Conservation (phyloP, 2,329 filamentous ascomycete genomes). For the Fusarium pseudoanthophilum region DNA sequence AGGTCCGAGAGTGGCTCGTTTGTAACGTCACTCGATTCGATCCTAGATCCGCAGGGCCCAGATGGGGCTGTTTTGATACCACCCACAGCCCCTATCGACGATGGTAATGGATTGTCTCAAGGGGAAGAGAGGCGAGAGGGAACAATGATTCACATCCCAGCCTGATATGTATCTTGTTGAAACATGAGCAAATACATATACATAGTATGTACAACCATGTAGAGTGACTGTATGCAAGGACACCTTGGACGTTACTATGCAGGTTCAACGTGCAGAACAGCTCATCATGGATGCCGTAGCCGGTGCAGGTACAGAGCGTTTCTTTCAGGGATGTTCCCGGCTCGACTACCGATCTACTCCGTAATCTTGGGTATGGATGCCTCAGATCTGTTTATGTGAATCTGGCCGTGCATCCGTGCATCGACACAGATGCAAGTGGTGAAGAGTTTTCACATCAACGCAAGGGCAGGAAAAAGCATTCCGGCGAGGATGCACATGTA, state of each 20-base stretch:
- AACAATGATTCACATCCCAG: conserved; percentile 2
- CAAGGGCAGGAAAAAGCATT: conserved; percentile 15
- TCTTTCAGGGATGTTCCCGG: conserved; percentile 27
- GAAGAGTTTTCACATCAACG: conserved; percentile 9
- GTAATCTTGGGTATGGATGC: conserved; percentile 3
- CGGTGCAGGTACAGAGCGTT: conserved; percentile 31
- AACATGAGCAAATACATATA: background rate
- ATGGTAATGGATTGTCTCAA: background rate
- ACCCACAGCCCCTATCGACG: background rate
- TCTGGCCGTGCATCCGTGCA: background rate
- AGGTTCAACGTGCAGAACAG: conserved; percentile 22
- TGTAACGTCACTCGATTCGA: conserved; percentile 25
- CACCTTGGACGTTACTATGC: conserved; percentile 10
- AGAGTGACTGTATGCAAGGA: background rate
- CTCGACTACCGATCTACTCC: conserved; percentile 9
- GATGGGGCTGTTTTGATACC: conserved; percentile 7
- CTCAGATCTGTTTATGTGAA: conserved; percentile 8
- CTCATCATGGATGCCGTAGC: conserved; percentile 21
- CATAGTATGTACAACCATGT: background rate
- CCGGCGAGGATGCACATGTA: background rate
- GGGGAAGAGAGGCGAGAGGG: background rate
- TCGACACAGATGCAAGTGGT: background rate
- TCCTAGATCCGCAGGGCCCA: conserved; percentile 21
- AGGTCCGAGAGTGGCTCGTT: background rate
- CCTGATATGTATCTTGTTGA: background rate